These are phyloP conservation scores for Sarcodon aspratus DNA, from an alignment of 768 basidiomycete genomes.

Conservation along the genomic window DNA sequence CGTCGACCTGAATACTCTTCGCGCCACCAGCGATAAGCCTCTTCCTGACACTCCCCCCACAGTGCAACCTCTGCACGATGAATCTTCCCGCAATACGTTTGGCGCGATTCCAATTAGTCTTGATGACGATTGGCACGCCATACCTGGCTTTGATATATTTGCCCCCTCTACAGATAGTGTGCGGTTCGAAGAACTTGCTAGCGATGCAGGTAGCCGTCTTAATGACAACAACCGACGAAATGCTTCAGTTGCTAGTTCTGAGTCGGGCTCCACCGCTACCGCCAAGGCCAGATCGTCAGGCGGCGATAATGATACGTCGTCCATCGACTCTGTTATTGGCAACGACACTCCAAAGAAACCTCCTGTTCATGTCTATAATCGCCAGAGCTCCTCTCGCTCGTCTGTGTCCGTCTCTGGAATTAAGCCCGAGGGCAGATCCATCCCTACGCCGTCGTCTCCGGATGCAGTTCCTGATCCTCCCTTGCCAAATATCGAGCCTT, in stretches of 20 bases:
- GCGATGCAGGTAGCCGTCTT: not conserved
- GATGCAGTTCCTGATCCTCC: slow-evolving; percentile 31
- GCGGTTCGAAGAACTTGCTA: not conserved
- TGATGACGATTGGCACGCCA: slow-evolving; percentile 53
- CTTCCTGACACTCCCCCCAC: slow-evolving; percentile 18
- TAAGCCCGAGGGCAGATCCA: not conserved
- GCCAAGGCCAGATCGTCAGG: slow-evolving; percentile 40
- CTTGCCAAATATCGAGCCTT: slow-evolving; percentile 32
- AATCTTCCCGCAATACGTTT: slow-evolving; percentile 47
- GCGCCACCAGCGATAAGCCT: slow-evolving; percentile 20
- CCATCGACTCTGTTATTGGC: slow-evolving; percentile 28
- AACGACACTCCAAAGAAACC: slow-evolving; percentile 38
- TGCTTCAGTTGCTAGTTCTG: too few species aligned
- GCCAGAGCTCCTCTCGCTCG: slow-evolving; percentile 12
- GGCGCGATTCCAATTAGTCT: slow-evolving; percentile 36
- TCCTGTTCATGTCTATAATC: slow-evolving; percentile 43
- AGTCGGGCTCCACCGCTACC: not conserved
- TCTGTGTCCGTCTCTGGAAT: not conserved
- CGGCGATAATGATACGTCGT: slow-evolving; percentile 15
- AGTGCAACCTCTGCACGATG: slow-evolving; percentile 5
- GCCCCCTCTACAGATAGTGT: slow-evolving; percentile 4
- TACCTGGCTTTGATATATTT: slow-evolving; percentile 18
- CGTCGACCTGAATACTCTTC: slow-evolving; percentile 36
- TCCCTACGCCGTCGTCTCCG: not conserved
- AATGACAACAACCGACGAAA: too few species aligned